Evolutionary conservation across 2,329 filamentous ascomycete genomes (phyloP).

Genomic region (Arthrobotrys sinensis): DNA sequence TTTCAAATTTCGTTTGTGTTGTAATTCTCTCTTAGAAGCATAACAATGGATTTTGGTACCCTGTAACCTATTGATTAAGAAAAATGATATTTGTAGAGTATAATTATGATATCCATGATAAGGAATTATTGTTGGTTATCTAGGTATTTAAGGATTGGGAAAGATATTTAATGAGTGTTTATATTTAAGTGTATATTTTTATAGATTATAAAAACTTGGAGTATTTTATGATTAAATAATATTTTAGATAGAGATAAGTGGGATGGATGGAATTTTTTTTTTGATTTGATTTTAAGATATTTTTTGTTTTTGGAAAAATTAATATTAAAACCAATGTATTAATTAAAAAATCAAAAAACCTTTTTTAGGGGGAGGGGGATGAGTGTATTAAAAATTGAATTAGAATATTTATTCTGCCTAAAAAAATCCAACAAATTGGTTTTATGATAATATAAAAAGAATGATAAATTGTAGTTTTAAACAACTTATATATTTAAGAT

Average conservation of each 20-base stretch:
- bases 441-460: neutral
- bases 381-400: neutral
- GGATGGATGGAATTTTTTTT: neutral
- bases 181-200: slow-evolving; percentile 20
- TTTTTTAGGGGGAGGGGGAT: neutral
- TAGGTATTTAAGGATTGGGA: slow-evolving; percentile 50
- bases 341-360: neutral
- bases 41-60: too few species aligned
- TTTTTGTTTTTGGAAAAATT: slow-evolving; percentile 2
- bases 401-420: neutral
- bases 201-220: slow-evolving; percentile 15
- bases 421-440: slow-evolving; percentile 8
- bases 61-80: slow-evolving; percentile 16
- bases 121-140: slow-evolving; percentile 1
- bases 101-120: slow-evolving; percentile 48
- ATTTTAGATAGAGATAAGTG: slow-evolving; percentile 5
- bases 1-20: too few species aligned
- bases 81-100: slow-evolving; percentile 21
- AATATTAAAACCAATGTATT: neutral
- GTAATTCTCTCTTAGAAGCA: too few species aligned
- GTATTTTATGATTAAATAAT: slow-evolving; percentile 11
- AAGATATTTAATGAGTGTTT: slow-evolving; percentile 5
- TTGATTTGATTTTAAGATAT: slow-evolving; percentile 27
- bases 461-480: neutral
- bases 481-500: too few species aligned